Evolutionary conservation across 306 rosid species (phyloP).

Genomic region (Carpinus fangiana): DNA sequence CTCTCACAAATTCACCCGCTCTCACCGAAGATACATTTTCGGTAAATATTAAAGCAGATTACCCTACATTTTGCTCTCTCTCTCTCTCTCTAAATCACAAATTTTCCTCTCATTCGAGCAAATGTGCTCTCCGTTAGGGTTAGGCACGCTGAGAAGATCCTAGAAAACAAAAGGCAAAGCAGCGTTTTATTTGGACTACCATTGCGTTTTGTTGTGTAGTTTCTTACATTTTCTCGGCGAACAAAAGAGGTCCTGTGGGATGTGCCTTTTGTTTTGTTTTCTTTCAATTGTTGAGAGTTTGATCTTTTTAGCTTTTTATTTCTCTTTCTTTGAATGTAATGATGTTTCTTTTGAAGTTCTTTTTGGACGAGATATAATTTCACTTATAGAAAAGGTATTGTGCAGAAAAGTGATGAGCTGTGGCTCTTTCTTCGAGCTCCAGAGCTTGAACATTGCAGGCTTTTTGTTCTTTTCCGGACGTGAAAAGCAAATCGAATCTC

Average conservation of each 20-base stretch:
- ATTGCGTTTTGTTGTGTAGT: constrained; percentile 4
- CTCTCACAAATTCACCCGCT: neutral
- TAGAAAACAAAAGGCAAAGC: neutral
- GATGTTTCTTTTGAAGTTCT: constrained; percentile 45
- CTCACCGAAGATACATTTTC: neutral
- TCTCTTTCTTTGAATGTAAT: constrained; percentile 13
- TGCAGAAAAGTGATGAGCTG: constrained; percentile 24
- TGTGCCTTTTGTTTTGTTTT: no score
- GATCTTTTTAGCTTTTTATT: neutral
- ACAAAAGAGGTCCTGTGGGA: neutral
- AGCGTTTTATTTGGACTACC: neutral
- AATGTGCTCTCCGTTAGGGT: neutral
- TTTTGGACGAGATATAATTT: constrained; percentile 22
- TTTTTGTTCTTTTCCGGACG: constrained; percentile 31
- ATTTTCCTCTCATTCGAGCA: no score
- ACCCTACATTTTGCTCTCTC: neutral
- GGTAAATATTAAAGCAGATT: neutral
- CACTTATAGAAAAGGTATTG: constrained; percentile 4
- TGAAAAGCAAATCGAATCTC: constrained; percentile 47
- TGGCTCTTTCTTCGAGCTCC: constrained; percentile 35
- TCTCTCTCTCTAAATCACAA: neutral
- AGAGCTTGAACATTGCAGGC: constrained; percentile 52
- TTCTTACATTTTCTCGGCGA: constrained; percentile 27
- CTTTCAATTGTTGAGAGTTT: neutral
- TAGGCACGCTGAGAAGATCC: constrained; percentile 28